phyloP scores from a whole-genome alignment of 176 grass and related monocot species.

The Musa beccarii region DNA sequence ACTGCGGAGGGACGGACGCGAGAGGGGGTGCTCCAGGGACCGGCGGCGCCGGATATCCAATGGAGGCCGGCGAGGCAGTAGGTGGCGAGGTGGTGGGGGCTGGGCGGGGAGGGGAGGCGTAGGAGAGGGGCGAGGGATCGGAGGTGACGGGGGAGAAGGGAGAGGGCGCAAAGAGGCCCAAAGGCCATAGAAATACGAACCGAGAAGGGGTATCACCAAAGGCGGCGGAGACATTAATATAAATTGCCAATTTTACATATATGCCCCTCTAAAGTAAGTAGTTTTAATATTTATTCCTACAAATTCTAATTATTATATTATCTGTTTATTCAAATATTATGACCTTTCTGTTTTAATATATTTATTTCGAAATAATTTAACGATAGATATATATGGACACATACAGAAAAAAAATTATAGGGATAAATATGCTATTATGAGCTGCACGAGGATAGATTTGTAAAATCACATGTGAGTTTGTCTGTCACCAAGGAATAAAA shows the following conservation, averaged over 20 bases:
- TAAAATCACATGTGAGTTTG: neutral
- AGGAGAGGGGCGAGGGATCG: neutral
- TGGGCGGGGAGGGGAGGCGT: neutral
- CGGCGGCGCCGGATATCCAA: conserved; percentile 3
- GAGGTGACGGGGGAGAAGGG: conserved; percentile 22
- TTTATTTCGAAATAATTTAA: too few relatives aligned
- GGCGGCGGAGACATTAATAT: conserved; percentile 3
- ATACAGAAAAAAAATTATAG: too few relatives aligned
- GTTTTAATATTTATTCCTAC: too few relatives aligned
- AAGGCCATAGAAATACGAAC: conserved; percentile 12
- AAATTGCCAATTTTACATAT: too few relatives aligned
- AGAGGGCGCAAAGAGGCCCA: conserved; percentile 26
- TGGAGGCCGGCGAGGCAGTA: neutral
- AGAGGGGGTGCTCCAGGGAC: neutral
- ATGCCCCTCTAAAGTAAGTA: too few relatives aligned
- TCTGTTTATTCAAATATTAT: too few relatives aligned
- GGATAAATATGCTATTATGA: neutral
- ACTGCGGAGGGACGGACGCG: neutral
- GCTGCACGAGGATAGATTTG: neutral
- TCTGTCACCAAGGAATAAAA: neutral
- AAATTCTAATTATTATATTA: too few relatives aligned
- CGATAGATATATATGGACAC: too few relatives aligned
- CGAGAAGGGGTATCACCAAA: neutral
- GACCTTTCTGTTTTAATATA: too few relatives aligned
- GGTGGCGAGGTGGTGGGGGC: neutral